Percentiles rank a stretch among this genome's conserved stretches.
These are phyloP conservation scores for Datura wrightii DNA, from an alignment of 257 asterid genomes.

Conservation along the genomic window DNA sequence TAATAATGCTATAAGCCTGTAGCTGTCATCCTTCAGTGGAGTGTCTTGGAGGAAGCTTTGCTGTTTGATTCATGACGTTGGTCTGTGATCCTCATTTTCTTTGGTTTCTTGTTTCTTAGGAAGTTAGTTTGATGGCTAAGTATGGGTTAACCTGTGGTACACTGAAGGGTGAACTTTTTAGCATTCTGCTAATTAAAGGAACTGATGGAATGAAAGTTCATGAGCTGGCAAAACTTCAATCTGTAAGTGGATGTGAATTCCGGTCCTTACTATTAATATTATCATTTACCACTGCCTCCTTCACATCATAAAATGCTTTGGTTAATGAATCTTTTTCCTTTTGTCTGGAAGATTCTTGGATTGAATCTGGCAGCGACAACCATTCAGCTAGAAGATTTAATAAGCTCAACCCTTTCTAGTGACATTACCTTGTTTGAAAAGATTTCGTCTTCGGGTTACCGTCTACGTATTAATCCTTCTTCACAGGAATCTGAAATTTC, in stretches of 20 bases:
- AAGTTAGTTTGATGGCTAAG: conserved; percentile 74
- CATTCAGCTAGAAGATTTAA: conserved; percentile 61
- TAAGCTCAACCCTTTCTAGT: conserved; percentile 76
- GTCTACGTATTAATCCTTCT: conserved; percentile 73
- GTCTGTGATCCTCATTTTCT: background rate
- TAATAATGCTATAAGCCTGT: background rate
- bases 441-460: conserved; percentile 84
- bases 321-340: conserved; percentile 22
- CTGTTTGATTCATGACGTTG: background rate
- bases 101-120: conserved; percentile 53
- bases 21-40: background rate
- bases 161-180: conserved; percentile 84
- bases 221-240: conserved; percentile 72
- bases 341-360: conserved; percentile 68
- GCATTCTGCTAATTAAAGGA: conserved; percentile 71
- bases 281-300: conserved; percentile 9
- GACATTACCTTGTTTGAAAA: conserved; percentile 91
- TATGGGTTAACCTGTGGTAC: conserved; percentile 83
- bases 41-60: conserved; percentile 10
- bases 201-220: conserved; percentile 76
- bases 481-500: conserved; percentile 58
- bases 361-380: conserved; percentile 62
- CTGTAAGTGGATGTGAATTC: conserved; percentile 60
- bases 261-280: background rate
- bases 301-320: conserved; percentile 4